Percentiles rank a stretch among this genome's conserved stretches.
These are phyloP conservation scores for Phytomonas francai DNA, from an alignment of 208 protist species.

Conservation along the genomic window DNA sequence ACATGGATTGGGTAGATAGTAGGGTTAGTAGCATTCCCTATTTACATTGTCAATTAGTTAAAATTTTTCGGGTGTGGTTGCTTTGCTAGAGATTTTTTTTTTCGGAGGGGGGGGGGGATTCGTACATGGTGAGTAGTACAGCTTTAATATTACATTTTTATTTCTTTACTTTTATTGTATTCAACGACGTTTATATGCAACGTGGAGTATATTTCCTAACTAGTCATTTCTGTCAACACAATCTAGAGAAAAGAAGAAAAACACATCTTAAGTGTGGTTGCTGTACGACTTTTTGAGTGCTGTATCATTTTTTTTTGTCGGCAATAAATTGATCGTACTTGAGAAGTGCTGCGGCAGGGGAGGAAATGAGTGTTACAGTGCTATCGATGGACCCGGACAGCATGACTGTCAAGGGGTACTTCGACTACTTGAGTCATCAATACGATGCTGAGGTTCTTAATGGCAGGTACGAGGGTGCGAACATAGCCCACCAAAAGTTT, in stretches of 20 bases:
- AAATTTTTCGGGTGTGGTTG: neutral
- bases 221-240: neutral
- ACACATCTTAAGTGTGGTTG: neutral
- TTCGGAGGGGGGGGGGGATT: neutral
- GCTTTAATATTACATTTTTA: neutral
- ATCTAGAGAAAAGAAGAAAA: neutral
- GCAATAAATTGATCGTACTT: neutral
- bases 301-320: neutral
- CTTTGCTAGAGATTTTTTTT: neutral
- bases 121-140: neutral
- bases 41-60: neutral
- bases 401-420: constrained; percentile 58
- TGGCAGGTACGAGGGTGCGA: constrained; percentile 22
- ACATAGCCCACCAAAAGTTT: constrained; percentile 12
- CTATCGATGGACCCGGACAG: neutral
- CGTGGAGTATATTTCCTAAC: neutral
- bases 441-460: constrained; percentile 42
- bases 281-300: neutral
- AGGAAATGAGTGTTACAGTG: neutral
- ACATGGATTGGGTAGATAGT: neutral
- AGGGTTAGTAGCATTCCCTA: neutral
- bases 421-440: constrained; percentile 31
- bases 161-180: neutral
- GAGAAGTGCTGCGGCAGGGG: neutral
- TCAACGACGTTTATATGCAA: neutral